These are phyloP conservation scores for Stipa capillata DNA, from an alignment of 176 grass and related monocot species.

Conservation along the genomic window DNA sequence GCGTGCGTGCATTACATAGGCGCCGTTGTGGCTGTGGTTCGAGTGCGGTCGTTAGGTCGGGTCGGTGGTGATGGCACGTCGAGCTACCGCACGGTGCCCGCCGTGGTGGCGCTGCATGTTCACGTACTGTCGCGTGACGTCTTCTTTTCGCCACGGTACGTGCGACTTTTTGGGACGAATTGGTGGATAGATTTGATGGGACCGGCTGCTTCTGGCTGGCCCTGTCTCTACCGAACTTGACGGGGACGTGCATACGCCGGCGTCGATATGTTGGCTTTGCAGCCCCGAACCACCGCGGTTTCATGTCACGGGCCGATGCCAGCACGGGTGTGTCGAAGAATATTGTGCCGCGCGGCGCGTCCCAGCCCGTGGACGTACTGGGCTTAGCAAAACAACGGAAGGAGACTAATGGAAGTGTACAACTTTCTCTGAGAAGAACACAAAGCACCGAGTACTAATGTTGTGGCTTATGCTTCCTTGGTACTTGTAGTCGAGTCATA, in stretches of 20 bases:
- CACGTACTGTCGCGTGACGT: background rate
- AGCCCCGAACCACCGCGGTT: too few species aligned
- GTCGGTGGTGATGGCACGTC: constrained; percentile 5
- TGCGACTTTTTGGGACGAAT: background rate
- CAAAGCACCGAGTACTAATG: too few species aligned
- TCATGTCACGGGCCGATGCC: too few species aligned
- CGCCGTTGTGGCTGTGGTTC: background rate
- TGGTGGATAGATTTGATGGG: background rate
- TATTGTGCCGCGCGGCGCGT: too few species aligned
- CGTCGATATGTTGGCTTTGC: too few species aligned
- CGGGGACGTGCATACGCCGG: background rate
- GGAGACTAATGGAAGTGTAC: too few species aligned
- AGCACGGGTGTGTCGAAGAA: too few species aligned
- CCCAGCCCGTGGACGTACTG: too few species aligned
- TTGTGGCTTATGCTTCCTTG: too few species aligned
- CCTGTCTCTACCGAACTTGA: background rate
- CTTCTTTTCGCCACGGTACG: background rate
- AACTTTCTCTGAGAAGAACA: too few species aligned
- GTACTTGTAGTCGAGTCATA: too few species aligned
- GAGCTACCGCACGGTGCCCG: background rate
- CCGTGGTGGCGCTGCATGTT: background rate
- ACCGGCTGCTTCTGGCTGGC: background rate
- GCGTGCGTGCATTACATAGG: background rate
- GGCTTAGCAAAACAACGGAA: too few species aligned
- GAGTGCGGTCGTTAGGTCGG: constrained; percentile 22